These are phyloP conservation scores for Leptodontidium sp. DNA, from an alignment of 2,329 filamentous ascomycete genomes.

Conservation along the genomic window DNA sequence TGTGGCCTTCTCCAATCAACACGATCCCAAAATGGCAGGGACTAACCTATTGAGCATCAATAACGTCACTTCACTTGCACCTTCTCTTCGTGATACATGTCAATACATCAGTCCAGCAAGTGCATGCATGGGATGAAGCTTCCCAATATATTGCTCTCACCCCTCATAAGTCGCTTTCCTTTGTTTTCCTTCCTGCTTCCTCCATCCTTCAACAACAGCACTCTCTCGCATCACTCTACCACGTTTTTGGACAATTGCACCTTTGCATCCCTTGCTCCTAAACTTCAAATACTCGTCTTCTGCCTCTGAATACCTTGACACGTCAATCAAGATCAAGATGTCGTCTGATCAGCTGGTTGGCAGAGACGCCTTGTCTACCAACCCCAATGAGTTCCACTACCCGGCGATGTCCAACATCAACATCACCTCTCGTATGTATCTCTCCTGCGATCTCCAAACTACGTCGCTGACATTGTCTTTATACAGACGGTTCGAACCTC, in stretches of 20 bases:
- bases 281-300: not conserved
- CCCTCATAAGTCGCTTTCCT: not conserved
- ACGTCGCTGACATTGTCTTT: not conserved
- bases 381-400: slow-evolving; percentile 41
- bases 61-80: slow-evolving; percentile 11
- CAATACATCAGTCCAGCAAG: not conserved
- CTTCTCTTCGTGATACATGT: not conserved
- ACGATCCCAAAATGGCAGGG: slow-evolving; percentile 2
- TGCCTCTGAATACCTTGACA: not conserved
- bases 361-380: slow-evolving; percentile 35
- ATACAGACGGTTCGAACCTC: slow-evolving; percentile 61
- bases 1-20: not conserved
- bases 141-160: not conserved
- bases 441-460: not conserved
- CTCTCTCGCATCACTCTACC: not conserved
- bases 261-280: slow-evolving; percentile 1
- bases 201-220: not conserved
- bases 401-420: slow-evolving; percentile 56
- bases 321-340: slow-evolving; percentile 24
- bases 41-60: not conserved
- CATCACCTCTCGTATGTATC: slow-evolving; percentile 57
- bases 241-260: slow-evolving; percentile 1
- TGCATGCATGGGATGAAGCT: not conserved
- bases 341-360: slow-evolving; percentile 23
- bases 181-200: not conserved